Base-by-base conservation (phyloP, 768 basidiomycete genomes). In the Omphalotus guepiniiformis region DNA sequence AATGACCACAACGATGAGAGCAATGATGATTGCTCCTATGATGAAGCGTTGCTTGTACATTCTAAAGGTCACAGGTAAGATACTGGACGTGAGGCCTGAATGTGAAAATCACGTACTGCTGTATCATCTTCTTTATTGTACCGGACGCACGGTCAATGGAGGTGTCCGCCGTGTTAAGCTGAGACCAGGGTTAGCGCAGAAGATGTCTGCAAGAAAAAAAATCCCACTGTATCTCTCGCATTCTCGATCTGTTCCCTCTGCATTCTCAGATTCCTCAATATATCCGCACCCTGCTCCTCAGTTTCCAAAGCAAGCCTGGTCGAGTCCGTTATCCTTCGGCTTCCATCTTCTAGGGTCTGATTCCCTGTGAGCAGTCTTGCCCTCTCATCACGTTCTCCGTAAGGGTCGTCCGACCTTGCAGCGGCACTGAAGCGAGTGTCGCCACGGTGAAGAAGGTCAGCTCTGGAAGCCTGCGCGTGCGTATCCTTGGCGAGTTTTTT, bases 181-280 rank as follows among this genome's bases (percentile, higher is more conserved):
- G 56, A 13, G 25, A 47, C 8, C 13, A 42, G 16, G 3, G 8
- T 27, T 18, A 21, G 30, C 11, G 12, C 25, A 48, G n/a, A 21
- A n/a, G n/a, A 9, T 27, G n/a, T 12, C 25, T 6, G 8, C 30
- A 6, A 6, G 2, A 16, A 2, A 3, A 13, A 35, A 28, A 45
- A 12, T 60, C 84, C 39, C 45, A 93, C 90, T 58, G 81, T 88
- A 67, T 92, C 86, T 55, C 92, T 67, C 9, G 92, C 75, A 58
- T 90, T 86, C 69, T 92, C 88, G 48, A 97, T 91, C 64, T 90
- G 89, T 63, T 95, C 94, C 50, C 94, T 67, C 69, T 97, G 94
- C 0, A 77, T 75, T 48, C 89, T 69, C 58, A 97, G 69, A 54
- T 78, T 85, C 54, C 84, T 67, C 63, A 97, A 57, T 54, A 96